A percentile compares a stretch with the other conserved stretches of the same genome.
Conservation (phyloP, 2,329 filamentous ascomycete genomes). For the Exophiala viscosa region DNA sequence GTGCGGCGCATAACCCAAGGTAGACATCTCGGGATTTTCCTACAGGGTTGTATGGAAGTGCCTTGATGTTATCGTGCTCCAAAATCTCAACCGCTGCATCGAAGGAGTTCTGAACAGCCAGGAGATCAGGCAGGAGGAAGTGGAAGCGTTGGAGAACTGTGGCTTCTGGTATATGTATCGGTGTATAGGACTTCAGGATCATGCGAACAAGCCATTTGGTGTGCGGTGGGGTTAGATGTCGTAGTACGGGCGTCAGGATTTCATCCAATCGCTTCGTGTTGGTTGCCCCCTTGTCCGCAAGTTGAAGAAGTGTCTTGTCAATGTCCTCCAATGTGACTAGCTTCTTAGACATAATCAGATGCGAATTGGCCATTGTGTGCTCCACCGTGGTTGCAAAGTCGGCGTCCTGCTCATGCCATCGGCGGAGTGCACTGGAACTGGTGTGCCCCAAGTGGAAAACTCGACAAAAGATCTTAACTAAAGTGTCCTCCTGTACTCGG, state of each 20-base stretch:
- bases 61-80: slow-evolving; percentile 5
- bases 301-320: slow-evolving; percentile 59
- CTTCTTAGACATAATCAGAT: slow-evolving; percentile 29
- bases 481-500: slow-evolving; percentile 56
- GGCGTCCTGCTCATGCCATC: slow-evolving; percentile 58
- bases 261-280: slow-evolving; percentile 41
- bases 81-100: slow-evolving; percentile 20
- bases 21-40: slow-evolving; percentile 5
- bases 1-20: slow-evolving; percentile 19
- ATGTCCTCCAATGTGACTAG: slow-evolving; percentile 68
- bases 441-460: slow-evolving; percentile 62
- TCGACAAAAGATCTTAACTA: slow-evolving; percentile 66
- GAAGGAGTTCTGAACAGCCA: slow-evolving; percentile 24
- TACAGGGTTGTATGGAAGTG: slow-evolving; percentile 13
- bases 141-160: slow-evolving; percentile 61
- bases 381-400: slow-evolving; percentile 73
- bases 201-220: slow-evolving; percentile 85
- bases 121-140: slow-evolving; percentile 59
- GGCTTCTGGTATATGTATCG: slow-evolving; percentile 58
- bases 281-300: slow-evolving; percentile 61
- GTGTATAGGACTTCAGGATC: slow-evolving; percentile 71
- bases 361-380: slow-evolving; percentile 55
- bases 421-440: slow-evolving; percentile 58
- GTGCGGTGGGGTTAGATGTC: slow-evolving; percentile 61
- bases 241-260: slow-evolving; percentile 56